Evolutionary conservation across 2,329 filamentous ascomycete genomes (phyloP), one percentile per base, ranked within the genome.

Genomic region (Aureobasidium sp.): DNA sequence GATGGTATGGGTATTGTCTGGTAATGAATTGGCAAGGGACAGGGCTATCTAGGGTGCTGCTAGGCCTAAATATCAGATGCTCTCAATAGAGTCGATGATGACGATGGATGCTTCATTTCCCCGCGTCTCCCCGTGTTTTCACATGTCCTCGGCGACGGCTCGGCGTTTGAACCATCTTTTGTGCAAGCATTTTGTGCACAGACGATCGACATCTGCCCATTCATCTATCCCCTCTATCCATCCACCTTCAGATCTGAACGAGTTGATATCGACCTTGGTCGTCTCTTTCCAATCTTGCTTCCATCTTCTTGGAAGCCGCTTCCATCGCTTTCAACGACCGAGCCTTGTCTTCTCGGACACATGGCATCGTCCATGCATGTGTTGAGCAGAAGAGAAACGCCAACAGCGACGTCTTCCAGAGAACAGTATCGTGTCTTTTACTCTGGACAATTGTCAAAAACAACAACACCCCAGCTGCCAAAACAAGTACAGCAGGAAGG

Each of bases 321-420:
- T 60, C 57, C 44, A 60, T 60, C 15, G 45, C 22, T 12, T 17
- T 22, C 34, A 60, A 22, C 1, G 57, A 60, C 7, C 25, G 25
- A 7, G 12, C 1, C 8, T 34, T 27, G 45, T 31, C 34, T n/a
- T 47, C 25, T 11, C 12, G 31, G 7, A 27, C 11, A 9, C 1
- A 20, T 17, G 15, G 36, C 2, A 34, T 42, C 3, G 15, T 49
- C 57, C 57, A 60, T 14, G 34, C 17, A 1, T 51, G 45, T 29
- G 45, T 45, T 3, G 57, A 60, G 14, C 57, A 60, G 27, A 60
- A 60, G 15, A 60, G 36, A 51, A 60, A 60, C 1, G 57, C 44
- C 57, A 60, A 36, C 17, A 51, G 8, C 20, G 57, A 60, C 12
- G 57, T 49, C n/a, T 60, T 60, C 57, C 57, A 60, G 9, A 60